Evolutionary conservation across 495 filamentous ascomycete genomes (phyloP), one percentile per base, ranked within the genome.

Genomic region (Symbiotaphrina buchneri): DNA sequence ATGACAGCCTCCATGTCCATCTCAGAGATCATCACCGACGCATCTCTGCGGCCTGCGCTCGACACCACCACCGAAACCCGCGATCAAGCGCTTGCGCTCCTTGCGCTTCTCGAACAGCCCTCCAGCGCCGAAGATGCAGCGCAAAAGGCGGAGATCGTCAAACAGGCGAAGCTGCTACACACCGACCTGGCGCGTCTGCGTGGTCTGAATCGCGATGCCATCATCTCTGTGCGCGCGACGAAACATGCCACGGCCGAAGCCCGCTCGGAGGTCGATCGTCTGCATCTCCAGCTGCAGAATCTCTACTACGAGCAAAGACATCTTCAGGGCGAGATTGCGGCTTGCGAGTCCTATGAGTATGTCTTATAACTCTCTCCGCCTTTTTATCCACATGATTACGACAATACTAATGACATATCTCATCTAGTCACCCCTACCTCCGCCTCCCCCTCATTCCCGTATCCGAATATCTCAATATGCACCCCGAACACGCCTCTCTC

Each of bases 301-400:
- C 59, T 97, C 16, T 85, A 90, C 51, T 97, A 97, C 48, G 87
- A 97, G 49, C 82, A 93, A 48, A 62, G 78, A 35, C 79, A 93
- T 53, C 55, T 97, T 36, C 66, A 71, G 27, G 79, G 80, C 15
- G 90, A 97, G 52, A 95, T 97, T 39, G 56, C 64, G 2, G 83
- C 78, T 19, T 94, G 90, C 52, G 78, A 87, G 45, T 71, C 70
- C 22, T 95, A 91, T 38, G 77, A 92, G 85, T 93, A 59, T 38
- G 78, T 69, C 21, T 22, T 37, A 37, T 17, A 31, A 22, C 33
- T 18, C 26, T 29, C 5, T 10, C 7, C 17, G 10, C 7, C 6
- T 22, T 22, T 23, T 35, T 13, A 28, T 30, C 21, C 23, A 17
- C 21, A 30, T 35, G n/a, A 16, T 26, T 14, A 31, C 13, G 15